Evolutionary conservation across 2,329 filamentous ascomycete species (phyloP).

Genomic region (Colletotrichum sansevieriae): DNA sequence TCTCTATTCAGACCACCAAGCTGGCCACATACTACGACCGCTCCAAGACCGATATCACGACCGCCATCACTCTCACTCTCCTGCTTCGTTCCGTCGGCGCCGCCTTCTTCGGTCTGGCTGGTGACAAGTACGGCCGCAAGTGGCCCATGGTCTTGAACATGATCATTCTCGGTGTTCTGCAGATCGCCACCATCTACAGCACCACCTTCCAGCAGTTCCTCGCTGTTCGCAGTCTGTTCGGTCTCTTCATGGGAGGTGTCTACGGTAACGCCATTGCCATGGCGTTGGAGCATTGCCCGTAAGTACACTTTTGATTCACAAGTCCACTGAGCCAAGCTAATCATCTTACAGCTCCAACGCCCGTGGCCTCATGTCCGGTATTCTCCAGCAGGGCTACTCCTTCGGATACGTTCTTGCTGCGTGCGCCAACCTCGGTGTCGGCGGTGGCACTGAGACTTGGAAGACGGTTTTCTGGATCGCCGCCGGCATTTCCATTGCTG

Average conservation of each 20-base stretch:
- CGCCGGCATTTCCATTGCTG: conserved; percentile 74
- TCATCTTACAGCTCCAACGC: conserved; percentile 65
- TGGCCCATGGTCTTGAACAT: conserved; percentile 88
- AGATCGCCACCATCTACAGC: conserved; percentile 84
- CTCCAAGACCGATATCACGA: conserved; percentile 76
- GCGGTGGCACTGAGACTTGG: conserved; percentile 73
- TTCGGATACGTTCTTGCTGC: conserved; percentile 85
- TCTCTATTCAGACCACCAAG: conserved; percentile 83
- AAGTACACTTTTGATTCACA: conserved; percentile 48
- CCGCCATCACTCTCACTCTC: conserved; percentile 81
- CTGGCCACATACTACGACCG: conserved; percentile 65
- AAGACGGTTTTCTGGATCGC: conserved; percentile 81
- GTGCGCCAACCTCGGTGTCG: conserved; percentile 80
- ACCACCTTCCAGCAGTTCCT: conserved; percentile 79
- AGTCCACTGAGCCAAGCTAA: not conserved
- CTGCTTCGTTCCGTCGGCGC: conserved; percentile 82
- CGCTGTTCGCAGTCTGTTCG: conserved; percentile 80
- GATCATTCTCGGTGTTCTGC: conserved; percentile 75
- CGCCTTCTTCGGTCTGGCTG: conserved; percentile 80
- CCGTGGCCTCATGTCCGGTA: conserved; percentile 84
- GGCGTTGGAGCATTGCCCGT: conserved; percentile 80
- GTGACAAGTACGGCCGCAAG: conserved; percentile 85
- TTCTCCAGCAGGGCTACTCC: conserved; percentile 85
- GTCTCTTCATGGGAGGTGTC: conserved; percentile 84
- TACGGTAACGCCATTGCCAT: conserved; percentile 85